phyloP scores from a whole-genome alignment of 2,329 filamentous ascomycete species.

The Fusarium sp. region DNA sequence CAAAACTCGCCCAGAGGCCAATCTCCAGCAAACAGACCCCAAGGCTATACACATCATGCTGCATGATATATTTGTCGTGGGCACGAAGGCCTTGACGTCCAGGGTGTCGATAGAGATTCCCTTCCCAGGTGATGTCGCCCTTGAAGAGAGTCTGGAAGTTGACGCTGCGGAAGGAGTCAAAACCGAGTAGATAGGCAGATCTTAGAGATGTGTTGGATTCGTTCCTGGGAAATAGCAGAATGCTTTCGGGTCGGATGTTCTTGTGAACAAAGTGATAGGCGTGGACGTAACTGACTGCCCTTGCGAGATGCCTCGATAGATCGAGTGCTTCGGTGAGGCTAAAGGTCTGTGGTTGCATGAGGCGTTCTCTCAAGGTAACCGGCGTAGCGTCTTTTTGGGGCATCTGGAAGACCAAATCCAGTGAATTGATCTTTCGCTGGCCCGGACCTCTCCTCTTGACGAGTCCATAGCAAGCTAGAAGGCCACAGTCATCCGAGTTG shows the following conservation, averaged over 20 bases:
- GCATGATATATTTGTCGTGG: conserved; percentile 58
- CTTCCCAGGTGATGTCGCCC: neutral
- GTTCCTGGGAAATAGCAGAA: neutral
- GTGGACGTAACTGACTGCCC: neutral
- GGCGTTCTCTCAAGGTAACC: neutral
- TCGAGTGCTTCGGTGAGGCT: conserved; percentile 46
- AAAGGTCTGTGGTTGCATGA: conserved; percentile 4
- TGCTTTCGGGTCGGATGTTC: neutral
- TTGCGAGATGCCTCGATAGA: neutral
- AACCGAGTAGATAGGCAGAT: neutral
- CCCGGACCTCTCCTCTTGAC: conserved; percentile 23
- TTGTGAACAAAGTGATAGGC: neutral
- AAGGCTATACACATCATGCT: conserved; percentile 68
- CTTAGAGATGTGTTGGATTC: neutral
- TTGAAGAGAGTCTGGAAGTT: neutral
- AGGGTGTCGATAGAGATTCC: neutral
- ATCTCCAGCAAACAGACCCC: conserved; percentile 66
- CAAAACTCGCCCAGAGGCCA: conserved; percentile 57
- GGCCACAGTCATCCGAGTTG: conserved; percentile 30
- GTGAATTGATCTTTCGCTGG: conserved; percentile 1
- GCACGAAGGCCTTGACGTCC: conserved; percentile 56
- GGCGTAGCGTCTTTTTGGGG: neutral
- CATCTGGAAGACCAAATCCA: conserved; percentile 20
- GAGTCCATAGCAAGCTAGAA: conserved; percentile 47
- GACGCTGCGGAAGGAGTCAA: neutral